A percentile compares a stretch with the other conserved stretches of the same genome.
Conservation (phyloP, 495 filamentous ascomycete genomes). For the Letharia columbiana region DNA sequence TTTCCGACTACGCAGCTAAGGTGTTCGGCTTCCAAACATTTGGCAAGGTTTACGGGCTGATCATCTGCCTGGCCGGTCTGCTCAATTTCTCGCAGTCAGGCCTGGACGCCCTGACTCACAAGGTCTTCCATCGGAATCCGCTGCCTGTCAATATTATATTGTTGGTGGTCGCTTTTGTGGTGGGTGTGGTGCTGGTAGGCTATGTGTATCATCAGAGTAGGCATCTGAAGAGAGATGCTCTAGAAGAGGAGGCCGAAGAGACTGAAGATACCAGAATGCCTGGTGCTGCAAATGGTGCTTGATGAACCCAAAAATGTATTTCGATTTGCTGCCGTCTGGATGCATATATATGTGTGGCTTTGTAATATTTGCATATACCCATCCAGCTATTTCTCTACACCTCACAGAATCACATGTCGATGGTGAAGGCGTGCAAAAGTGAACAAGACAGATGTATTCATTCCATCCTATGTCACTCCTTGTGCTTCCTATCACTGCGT, state of each 20-base stretch:
- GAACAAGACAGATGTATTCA: not conserved
- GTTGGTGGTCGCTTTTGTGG: conserved; percentile 47
- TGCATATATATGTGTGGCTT: conserved; percentile 6
- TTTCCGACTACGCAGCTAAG: conserved; percentile 79
- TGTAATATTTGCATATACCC: not conserved
- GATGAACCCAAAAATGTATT: not conserved
- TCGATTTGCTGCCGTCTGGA: not conserved
- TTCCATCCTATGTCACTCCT: not conserved
- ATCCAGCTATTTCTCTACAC: not conserved
- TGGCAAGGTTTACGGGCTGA: conserved; percentile 89
- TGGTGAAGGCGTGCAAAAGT: conserved; percentile 5
- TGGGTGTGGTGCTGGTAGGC: conserved; percentile 50
- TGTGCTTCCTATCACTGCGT: not conserved
- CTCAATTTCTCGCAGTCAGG: conserved; percentile 81
- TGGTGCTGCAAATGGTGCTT: conserved; percentile 17
- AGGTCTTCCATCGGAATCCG: conserved; percentile 61
- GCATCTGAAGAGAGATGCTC: conserved; percentile 27
- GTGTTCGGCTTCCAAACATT: conserved; percentile 96
- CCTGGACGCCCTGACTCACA: conserved; percentile 72
- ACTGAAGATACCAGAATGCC: conserved; percentile 31
- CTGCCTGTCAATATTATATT: conserved; percentile 69
- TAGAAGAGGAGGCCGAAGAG: conserved; percentile 34
- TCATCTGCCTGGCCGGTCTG: conserved; percentile 82
- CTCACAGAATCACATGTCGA: not conserved
- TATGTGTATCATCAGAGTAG: conserved; percentile 43